Evolutionary conservation across 768 basidiomycete genomes (phyloP), one percentile per base, ranked within the genome.

Genomic region (Gymnopilus junonius): DNA sequence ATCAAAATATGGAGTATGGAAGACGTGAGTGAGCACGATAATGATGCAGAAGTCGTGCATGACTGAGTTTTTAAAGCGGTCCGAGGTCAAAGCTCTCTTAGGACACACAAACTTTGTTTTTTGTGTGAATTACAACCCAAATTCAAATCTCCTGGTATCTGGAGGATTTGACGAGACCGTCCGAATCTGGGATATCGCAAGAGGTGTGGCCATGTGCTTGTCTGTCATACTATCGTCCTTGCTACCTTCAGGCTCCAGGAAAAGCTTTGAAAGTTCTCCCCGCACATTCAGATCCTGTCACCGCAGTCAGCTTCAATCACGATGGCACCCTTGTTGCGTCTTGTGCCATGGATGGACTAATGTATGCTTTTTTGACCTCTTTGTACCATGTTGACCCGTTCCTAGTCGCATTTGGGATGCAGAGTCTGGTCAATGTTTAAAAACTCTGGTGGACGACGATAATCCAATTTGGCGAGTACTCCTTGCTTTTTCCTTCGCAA

Each of bases 251-350:
- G 53, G 61, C 32, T 14, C 29, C 62, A 95, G 97, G 93, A 17
- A 90, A 85, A 71, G 87, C 89, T n/a, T 76, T 98, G 72, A 91
- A 93, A 74, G 87, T 92, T 15, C 80, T 99, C 8, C 95, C 96
- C 34, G 97, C 97, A 2, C 97, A 99, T 79, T 96, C 96, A 2
- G 97, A 99, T 75, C 96, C 97, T 12, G 94, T 99, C 32, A 97
- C 95, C 43, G 90, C 93, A 11, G 95, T 99, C 6, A 86, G 87
- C 61, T 99, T 97, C 82, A 98, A 93, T 75, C 87, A 90, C 67
- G 97, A 99, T 66, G 97, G 97, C 6, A 96, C 94, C 8, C 87
- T 99, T 66, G 90, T 99, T 27, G 92, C 94, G 2, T 97, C 95
- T 17, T 94, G 93, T 68, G 93, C 95, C 11, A 97, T 95, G 91